These are phyloP conservation scores for Kondoa malvinella DNA, from an alignment of 768 basidiomycete genomes.

Conservation along the genomic window DNA sequence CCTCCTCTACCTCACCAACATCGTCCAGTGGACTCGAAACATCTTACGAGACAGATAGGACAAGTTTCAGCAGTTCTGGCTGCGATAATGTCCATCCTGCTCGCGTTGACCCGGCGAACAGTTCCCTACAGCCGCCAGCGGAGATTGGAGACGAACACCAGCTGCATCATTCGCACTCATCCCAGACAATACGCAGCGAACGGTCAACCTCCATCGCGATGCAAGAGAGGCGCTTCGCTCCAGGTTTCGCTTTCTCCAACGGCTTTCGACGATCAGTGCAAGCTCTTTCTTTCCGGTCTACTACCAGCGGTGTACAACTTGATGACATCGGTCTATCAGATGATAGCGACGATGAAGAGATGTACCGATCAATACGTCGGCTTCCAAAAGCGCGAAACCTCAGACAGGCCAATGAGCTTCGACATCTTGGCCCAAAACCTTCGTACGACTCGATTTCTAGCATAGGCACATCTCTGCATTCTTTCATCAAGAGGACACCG, in stretches of 20 bases:
- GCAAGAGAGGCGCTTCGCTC: neutral
- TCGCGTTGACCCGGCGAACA: too few species aligned
- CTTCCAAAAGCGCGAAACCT: conserved; percentile 22
- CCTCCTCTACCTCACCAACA: neutral
- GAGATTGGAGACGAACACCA: neutral
- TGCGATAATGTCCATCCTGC: too few species aligned
- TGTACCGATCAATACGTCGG: conserved; percentile 24
- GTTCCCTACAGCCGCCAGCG: too few species aligned
- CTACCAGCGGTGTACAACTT: conserved; percentile 20
- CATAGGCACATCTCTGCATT: conserved; percentile 2
- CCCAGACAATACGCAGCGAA: conserved; percentile 10
- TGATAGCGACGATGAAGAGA: conserved; percentile 20
- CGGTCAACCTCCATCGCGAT: too few species aligned
- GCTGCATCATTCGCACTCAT: conserved; percentile 12
- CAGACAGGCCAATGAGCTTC: conserved; percentile 10
- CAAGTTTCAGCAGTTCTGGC: neutral
- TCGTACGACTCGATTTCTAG: conserved; percentile 12
- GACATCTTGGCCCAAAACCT: conserved; percentile 8
- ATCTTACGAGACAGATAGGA: neutral
- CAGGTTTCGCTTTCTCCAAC: neutral
- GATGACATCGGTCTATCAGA: conserved; percentile 27
- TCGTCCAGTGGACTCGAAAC: conserved; percentile 6
- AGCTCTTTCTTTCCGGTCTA: neutral
- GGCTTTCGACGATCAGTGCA: neutral
- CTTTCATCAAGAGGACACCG: neutral